These are phyloP conservation scores for Clarireedia paspali DNA, from an alignment of 2,329 filamentous ascomycete genomes.

Conservation along the genomic window DNA sequence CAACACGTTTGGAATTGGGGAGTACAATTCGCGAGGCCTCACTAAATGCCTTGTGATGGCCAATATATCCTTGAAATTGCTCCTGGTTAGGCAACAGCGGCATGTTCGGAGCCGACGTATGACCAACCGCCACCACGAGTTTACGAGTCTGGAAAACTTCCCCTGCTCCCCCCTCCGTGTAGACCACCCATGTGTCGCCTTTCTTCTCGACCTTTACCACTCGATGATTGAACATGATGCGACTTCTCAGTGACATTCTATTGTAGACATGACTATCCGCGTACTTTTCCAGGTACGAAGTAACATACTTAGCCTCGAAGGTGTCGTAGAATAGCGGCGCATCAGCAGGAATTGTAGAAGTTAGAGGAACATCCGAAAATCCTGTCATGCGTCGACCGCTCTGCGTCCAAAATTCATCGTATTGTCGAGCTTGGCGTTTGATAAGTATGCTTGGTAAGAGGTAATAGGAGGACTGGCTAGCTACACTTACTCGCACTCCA, in stretches of 20 bases:
- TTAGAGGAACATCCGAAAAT: conserved; percentile 27
- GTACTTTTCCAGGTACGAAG: conserved; percentile 25
- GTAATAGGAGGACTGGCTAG: neutral
- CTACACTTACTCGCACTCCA: neutral
- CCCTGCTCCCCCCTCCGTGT: neutral
- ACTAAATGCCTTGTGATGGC: conserved; percentile 9
- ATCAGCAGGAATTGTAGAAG: conserved; percentile 17
- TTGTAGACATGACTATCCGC: conserved; percentile 13
- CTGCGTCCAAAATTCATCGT: conserved; percentile 29
- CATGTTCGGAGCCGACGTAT: conserved; percentile 25
- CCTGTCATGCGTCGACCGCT: conserved; percentile 25
- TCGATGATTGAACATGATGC: conserved; percentile 18
- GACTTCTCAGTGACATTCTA: conserved; percentile 17
- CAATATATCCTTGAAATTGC: neutral
- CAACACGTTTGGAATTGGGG: neutral
- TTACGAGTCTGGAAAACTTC: conserved; percentile 16
- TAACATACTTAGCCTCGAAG: conserved; percentile 25
- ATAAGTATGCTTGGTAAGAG: neutral
- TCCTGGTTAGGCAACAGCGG: conserved; percentile 14
- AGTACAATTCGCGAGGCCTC: neutral
- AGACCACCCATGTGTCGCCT: conserved; percentile 14
- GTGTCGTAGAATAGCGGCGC: conserved; percentile 21
- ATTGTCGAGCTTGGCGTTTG: conserved; percentile 15
- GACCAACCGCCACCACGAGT: conserved; percentile 28
- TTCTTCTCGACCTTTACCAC: conserved; percentile 19